Conservation (phyloP, 164 flowering plant species). For the Malania oleifera region DNA sequence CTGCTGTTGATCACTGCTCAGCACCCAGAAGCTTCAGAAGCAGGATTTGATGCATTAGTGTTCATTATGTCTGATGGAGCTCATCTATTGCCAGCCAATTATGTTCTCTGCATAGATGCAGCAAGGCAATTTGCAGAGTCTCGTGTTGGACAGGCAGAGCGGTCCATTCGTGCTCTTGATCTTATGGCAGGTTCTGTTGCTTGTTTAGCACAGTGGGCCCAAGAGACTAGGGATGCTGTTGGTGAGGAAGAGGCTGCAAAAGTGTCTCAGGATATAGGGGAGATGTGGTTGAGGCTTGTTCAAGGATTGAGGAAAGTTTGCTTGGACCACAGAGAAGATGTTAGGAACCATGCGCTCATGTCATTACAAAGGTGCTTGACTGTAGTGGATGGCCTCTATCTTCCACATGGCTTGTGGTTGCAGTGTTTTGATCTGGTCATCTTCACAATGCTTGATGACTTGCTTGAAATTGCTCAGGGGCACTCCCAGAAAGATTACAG, state of each 20-base stretch:
- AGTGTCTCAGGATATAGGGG: conserved; percentile 36
- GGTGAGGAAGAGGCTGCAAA: conserved; percentile 28
- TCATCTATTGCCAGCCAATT: conserved; percentile 37
- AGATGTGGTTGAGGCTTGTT: conserved; percentile 45
- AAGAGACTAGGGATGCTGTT: conserved; percentile 28
- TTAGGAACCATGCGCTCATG: conserved; percentile 38
- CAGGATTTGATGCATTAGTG: conserved; percentile 36
- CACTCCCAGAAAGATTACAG: conserved; percentile 34
- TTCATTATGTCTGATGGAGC: conserved; percentile 48
- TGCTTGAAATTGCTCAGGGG: conserved; percentile 31
- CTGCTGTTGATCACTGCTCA: conserved; percentile 38
- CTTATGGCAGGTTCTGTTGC: conserved; percentile 39
- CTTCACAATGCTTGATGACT: conserved; percentile 42
- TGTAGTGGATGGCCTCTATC: conserved; percentile 26
- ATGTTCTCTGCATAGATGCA: conserved; percentile 33
- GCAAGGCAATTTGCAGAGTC: conserved; percentile 54
- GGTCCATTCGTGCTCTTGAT: conserved; percentile 35
- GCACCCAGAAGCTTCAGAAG: conserved; percentile 44
- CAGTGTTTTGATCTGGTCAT: conserved; percentile 39
- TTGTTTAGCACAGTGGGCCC: conserved; percentile 31
- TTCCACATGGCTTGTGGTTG: conserved; percentile 27
- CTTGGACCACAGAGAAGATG: conserved; percentile 44
- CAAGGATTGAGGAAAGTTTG: conserved; percentile 39
- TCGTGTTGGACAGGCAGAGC: conserved; percentile 35
- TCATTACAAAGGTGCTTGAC: conserved; percentile 28